A percentile compares a stretch with the other conserved stretches of the same genome.
phyloP scores from a whole-genome alignment of 2,329 filamentous ascomycete species.

The Aureobasidium melanogenum region DNA sequence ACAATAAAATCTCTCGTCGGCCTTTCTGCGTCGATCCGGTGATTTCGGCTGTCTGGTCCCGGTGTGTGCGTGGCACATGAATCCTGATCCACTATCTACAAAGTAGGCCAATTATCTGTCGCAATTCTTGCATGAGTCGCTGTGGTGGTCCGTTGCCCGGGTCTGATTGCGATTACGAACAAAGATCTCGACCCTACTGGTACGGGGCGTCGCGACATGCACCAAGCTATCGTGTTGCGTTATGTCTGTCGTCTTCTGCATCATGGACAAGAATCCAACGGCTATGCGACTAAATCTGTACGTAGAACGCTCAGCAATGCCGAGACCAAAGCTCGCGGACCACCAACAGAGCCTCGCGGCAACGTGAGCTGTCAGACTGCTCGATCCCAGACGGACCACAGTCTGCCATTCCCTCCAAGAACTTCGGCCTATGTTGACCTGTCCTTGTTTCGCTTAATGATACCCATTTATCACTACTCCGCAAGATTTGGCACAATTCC shows the following conservation, averaged over 20 bases:
- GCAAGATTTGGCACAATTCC: neutral
- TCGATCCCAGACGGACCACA: neutral
- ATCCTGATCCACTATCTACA: neutral
- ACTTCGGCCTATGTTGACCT: neutral
- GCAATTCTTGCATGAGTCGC: neutral
- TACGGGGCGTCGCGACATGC: neutral
- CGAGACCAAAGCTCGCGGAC: neutral
- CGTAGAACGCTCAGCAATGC: slow-evolving; percentile 2
- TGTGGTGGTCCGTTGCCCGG: neutral
- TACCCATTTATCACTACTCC: neutral
- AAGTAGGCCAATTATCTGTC: neutral
- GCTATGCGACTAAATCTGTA: slow-evolving; percentile 3
- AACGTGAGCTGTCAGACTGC: neutral
- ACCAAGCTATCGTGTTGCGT: neutral
- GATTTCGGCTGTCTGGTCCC: slow-evolving; percentile 3
- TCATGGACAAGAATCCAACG: neutral
- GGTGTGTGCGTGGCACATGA: neutral
- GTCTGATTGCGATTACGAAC: neutral
- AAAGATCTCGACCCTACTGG: neutral
- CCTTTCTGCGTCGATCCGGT: slow-evolving; percentile 6
- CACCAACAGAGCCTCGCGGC: slow-evolving; percentile 5
- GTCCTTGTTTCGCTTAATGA: neutral
- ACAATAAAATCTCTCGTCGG: slow-evolving; percentile 4
- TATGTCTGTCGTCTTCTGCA: neutral
- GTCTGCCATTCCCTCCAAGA: neutral